Evolutionary conservation across 2,329 filamentous ascomycete species (phyloP).

Genomic region (Aspergillus fumigatus): DNA sequence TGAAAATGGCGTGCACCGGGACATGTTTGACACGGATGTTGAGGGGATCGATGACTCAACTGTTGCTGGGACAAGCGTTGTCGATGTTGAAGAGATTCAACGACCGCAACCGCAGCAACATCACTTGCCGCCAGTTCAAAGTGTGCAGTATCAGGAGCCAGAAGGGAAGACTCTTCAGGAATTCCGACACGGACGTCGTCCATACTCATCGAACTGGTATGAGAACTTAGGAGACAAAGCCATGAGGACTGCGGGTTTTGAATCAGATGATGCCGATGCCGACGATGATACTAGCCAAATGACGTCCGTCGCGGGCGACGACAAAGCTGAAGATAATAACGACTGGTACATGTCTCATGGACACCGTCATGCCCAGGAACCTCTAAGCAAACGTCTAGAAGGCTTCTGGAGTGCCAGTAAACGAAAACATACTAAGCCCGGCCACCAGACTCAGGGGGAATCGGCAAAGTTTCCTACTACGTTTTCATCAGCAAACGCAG

Average conservation of each 20-base stretch:
- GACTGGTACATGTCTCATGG: conserved; percentile 27
- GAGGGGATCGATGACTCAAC: conserved; percentile 43
- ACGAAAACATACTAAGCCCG: conserved; percentile 17
- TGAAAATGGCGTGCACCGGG: conserved; percentile 19
- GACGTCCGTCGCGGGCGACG: conserved; percentile 28
- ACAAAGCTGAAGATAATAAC: conserved; percentile 23
- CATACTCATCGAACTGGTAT: conserved; percentile 28
- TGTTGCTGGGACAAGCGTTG: conserved; percentile 36
- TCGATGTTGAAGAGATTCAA: conserved; percentile 29
- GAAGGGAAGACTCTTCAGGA: conserved; percentile 20
- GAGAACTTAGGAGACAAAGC: conserved; percentile 31
- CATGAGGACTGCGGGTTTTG: conserved; percentile 34
- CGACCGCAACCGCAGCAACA: conserved; percentile 1
- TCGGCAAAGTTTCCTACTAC: conserved; percentile 11
- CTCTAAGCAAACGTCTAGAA: conserved; percentile 34
- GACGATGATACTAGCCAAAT: conserved; percentile 27
- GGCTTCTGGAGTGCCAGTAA: conserved; percentile 36
- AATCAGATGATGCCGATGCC: conserved; percentile 29
- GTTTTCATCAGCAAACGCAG: conserved; percentile 17
- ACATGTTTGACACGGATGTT: conserved; percentile 42
- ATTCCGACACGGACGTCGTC: conserved; percentile 21
- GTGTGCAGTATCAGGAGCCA: conserved; percentile 17
- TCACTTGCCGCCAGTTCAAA: conserved; percentile 16
- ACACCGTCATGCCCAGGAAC: conserved; percentile 26
- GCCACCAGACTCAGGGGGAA: conserved; percentile 16